Evolutionary conservation across 2,329 filamentous ascomycete genomes (phyloP).

Genomic region (Samsoniella hepiali): DNA sequence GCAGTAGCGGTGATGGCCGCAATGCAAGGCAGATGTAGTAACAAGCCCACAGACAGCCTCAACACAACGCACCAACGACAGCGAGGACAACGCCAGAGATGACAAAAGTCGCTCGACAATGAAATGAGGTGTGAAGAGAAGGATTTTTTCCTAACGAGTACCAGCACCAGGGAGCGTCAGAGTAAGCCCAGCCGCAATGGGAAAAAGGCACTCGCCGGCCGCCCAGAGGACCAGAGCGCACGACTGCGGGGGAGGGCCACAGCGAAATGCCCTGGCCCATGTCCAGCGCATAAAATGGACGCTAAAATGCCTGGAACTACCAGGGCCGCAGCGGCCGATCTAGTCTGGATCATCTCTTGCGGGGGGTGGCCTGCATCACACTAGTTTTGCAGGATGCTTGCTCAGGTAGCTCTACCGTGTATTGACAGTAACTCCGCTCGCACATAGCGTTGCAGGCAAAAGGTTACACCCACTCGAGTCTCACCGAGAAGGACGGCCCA

Average conservation of each 20-base stretch:
- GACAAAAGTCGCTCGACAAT: neutral
- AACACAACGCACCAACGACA: neutral
- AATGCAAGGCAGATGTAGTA: conserved; percentile 1
- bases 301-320: conserved; percentile 8
- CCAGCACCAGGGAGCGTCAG: neutral
- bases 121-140: neutral
- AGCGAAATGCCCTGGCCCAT: neutral
- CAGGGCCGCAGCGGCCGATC: conserved; percentile 8
- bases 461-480: neutral
- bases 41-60: neutral
- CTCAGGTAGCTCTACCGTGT: neutral
- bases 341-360: conserved; percentile 11
- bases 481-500: neutral
- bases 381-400: conserved; percentile 6
- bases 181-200: conserved; percentile 12
- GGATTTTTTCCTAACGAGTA: neutral
- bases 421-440: neutral
- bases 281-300: neutral
- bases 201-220: conserved; percentile 3
- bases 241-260: neutral
- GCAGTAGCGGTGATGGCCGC: neutral
- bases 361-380: conserved; percentile 6
- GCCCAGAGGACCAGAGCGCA: neutral
- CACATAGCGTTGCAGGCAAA: neutral
- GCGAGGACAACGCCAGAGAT: neutral